Evolutionary conservation across 2,329 filamentous ascomycete genomes (phyloP), one percentile per base, ranked within the genome.

Genomic region (Aureobasidium subglaciale): DNA sequence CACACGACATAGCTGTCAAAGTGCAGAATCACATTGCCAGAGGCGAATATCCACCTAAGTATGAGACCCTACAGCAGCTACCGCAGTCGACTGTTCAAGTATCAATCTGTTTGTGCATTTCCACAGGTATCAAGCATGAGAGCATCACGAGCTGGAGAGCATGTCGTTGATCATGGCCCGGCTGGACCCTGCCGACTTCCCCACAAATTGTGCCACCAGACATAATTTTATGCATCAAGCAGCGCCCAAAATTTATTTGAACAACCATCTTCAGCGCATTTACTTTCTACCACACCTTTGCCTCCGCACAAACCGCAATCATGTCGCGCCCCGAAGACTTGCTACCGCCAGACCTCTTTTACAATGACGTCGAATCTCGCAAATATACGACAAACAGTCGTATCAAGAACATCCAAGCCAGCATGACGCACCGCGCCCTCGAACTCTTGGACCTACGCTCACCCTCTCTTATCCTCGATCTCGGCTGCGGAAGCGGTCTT

Each of bases 291-390:
- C 13, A 2, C 8, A 22, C 43, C 8, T 11, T 8, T 9, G n/a
- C n/a, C n/a, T n/a, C n/a, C n/a, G n/a, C n/a, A n/a, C 1, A 11
- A 45, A 13, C 16, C 41, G 61, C 70, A 75, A 86, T 43, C 68
- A 97, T 99, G 93, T 97, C 93, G 68, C 90, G 93, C 64, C 93
- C 93, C 61, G 93, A 99, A 79, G 93, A 99, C 75, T 87, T 84
- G 62, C 84, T 97, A 69, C 89, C 91, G 49, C 92, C 93, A 62
- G 93, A 99, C 75, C 86, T 97, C 68, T 95, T 95, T 78, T 99
- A 99, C 80, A 87, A 96, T 78, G 92, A 97, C 75, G 79, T 80
- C 71, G 92, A 96, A 78, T 92, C 93, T 29, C 87, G 88, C 70
- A 97, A 97, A 78, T 99, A 99, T 78, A 97, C 93, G 8, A 96